Base-by-base conservation (phyloP, 176 grass and related monocot genomes). In the Zizania latifolia region DNA sequence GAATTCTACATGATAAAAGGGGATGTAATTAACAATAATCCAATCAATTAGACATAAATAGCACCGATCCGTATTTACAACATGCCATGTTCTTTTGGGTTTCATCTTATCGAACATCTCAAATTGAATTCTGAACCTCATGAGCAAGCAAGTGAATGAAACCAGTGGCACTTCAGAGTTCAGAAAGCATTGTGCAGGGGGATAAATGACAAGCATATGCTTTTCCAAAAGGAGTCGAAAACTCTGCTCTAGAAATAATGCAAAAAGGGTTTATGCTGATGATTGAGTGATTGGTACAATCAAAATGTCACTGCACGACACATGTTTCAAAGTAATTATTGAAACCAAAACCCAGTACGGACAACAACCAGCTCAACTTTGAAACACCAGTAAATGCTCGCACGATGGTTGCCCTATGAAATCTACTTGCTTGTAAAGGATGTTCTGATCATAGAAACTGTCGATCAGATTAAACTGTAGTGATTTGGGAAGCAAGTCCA, bases 1-100 rank as follows among this genome's bases (percentile, higher is more conserved):
- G 70, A 72, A 60, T 65, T 82, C 90, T 93, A 64, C 71, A 91
- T 78, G 67, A 68, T 10, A 80, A 80, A 84, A 56, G 9, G 74
- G 50, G 28, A 84, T 5, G 58, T 40, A 39, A 66, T 59, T 12
- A 58, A 72, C 43, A 71, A 23, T 26, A 58, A 58, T 39, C 24
- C 2, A 43, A n/a, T 13, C 72, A 28, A 60, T 65, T 73, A 16
- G 16, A n/a, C 13, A 22, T 66, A 13, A 51, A 51, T 40, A 38
- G 51, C 5, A 60, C 3, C 38, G 4, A 6, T 22, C 5, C 65
- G 6, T 32, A 17, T 24, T n/a, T 15, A 8, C 50, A 43, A 6
- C 12, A 78, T 10, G 38, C 9, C n/a, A 78, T 28, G 26, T 17
- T 71, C 9, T 14, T 22, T 11, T 29, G 36, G 34, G 5, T 73